Conservation (phyloP, 805 yeast species). For the Cyberlindnera veronae region DNA sequence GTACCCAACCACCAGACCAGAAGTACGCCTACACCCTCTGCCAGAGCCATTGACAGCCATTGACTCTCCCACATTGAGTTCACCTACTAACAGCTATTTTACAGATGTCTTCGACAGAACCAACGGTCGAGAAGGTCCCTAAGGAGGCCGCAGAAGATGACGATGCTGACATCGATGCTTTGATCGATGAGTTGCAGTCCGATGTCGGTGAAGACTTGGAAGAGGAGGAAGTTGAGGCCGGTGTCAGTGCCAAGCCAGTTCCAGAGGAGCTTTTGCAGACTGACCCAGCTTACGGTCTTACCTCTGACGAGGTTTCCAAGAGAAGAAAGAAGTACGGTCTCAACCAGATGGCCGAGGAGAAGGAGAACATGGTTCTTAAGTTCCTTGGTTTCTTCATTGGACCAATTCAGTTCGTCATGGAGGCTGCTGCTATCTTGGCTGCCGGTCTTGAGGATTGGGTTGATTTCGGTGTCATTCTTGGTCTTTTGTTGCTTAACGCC, state of each 20-base stretch:
- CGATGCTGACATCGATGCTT: constrained; percentile 68
- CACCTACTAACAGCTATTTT: constrained; percentile 10
- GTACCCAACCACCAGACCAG: too few species aligned
- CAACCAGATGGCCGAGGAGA: constrained; percentile 88
- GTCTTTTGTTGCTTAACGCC: constrained; percentile 81
- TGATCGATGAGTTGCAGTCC: constrained; percentile 73
- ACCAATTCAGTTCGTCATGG: constrained; percentile 97
- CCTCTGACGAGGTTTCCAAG: constrained; percentile 70
- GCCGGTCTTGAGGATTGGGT: constrained; percentile 98
- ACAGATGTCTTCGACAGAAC: constrained; percentile 37
- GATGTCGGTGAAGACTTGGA: constrained; percentile 55
- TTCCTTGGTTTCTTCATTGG: constrained; percentile 87
- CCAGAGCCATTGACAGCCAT: too few species aligned
- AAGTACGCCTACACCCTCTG: too few species aligned
- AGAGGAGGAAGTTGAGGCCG: constrained; percentile 44
- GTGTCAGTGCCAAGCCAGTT: constrained; percentile 66
- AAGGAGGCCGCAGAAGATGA: constrained; percentile 46
- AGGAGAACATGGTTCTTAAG: constrained; percentile 74
- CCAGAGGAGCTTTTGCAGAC: constrained; percentile 86
- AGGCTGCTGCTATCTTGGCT: constrained; percentile 92
- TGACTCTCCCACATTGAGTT: neutral
- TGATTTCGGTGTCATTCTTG: constrained; percentile 96
- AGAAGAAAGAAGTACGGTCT: constrained; percentile 90
- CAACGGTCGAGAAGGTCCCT: constrained; percentile 53
- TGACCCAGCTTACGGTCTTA: constrained; percentile 72